Evolutionary conservation across 31 red algal species (phyloP).

Genomic region (Bonnemaisonia californica): DNA sequence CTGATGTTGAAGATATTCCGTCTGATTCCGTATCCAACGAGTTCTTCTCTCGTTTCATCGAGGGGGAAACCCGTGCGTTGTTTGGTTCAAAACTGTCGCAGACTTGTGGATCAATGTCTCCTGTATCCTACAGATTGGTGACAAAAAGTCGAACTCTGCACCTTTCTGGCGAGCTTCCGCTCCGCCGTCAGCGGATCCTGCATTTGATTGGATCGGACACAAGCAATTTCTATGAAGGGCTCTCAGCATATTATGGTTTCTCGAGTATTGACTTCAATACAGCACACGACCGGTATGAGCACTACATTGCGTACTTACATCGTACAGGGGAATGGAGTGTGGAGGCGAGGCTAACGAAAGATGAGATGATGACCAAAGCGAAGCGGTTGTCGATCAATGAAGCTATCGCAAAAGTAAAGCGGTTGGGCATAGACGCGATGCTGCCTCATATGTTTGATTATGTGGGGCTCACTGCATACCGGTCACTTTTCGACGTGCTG

Average conservation of each 20-base stretch:
- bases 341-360: not conserved
- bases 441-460: conserved; percentile 83
- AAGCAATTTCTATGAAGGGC: conserved; percentile 59
- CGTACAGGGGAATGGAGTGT: conserved; percentile 60
- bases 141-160: not conserved
- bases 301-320: conserved; percentile 41
- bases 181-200: conserved; percentile 50
- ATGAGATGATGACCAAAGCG: not conserved
- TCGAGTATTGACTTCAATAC: conserved; percentile 36
- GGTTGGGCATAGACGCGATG: conserved; percentile 38
- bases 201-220: conserved; percentile 67
- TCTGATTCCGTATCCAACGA: not conserved
- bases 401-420: conserved; percentile 38
- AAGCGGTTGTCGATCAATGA: conserved; percentile 37
- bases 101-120: not conserved
- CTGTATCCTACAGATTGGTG: conserved; percentile 46
- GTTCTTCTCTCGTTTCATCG: not conserved
- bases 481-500: conserved; percentile 46
- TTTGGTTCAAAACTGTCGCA: conserved; percentile 27
- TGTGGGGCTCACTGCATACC: conserved; percentile 66
- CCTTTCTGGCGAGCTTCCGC: conserved; percentile 29
- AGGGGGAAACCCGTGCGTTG: conserved; percentile 48
- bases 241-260: conserved; percentile 52
- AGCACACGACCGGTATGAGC: conserved; percentile 45
- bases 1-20: not conserved